Base-by-base conservation (phyloP, 2,329 filamentous ascomycete genomes). In the Cordyceps militaris region DNA sequence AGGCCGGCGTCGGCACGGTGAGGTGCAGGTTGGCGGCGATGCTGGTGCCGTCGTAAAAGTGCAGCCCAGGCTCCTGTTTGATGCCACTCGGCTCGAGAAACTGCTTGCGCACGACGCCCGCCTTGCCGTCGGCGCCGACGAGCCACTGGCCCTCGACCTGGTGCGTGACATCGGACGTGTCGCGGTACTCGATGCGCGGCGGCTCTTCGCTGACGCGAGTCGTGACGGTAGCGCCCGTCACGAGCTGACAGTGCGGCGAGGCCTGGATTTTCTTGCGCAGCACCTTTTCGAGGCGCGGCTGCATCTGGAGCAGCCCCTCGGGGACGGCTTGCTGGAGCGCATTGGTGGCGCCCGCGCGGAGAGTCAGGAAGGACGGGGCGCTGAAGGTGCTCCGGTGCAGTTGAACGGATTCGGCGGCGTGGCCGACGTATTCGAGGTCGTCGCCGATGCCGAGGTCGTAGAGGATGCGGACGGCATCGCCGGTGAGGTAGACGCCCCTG, bases 41-140 rank as follows among this genome's bases (percentile, higher is more conserved):
- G 77, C 78, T 80, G 0, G 70, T 73, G 14, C 67, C 73, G 11
- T 71, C 66, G 59, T 76, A 76, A 2, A 61, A 61, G 53, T 66
- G 70, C 4, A 28, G 23, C n/a, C 65, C 65, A 16, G 64, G 61
- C 44, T 75, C 72, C 60, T 73, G 66, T 28, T 67, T 64, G 40
- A 77, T 68, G 0, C 73, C 74, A 10, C 68, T 67, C 7, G 59
- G 67, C 58, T 79, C 76, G 4, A 79, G 67, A 59, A 76, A 79
- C 13, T 69, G 63, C 59, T 79, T 79, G 14, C 76, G 66, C 9
- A 73, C 72, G 36, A 74, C 69, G 0, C 77, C 77, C 6, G 67
- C 74, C 62, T 79, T 79, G 1, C 77, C 77, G 64, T 79, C 77
- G 0, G 76, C 75, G 0, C 72, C 77, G 9, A 76, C 66, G 1